Percentiles rank a stretch among this genome's conserved stretches.
These are phyloP conservation scores for Phaeotremella fagi DNA, from an alignment of 768 basidiomycete species.

Conservation along the genomic window DNA sequence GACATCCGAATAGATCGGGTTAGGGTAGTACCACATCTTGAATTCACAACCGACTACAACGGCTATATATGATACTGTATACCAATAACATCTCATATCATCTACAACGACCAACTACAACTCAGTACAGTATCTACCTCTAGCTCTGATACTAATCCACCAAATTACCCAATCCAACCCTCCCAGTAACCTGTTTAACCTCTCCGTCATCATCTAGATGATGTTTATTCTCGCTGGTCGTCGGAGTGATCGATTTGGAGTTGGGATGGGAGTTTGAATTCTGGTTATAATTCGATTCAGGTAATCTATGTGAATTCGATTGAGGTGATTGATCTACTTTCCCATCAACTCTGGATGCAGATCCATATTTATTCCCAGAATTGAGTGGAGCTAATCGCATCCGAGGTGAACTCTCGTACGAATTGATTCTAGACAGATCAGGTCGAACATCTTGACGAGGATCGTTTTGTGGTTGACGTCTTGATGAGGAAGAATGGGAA, in stretches of 20 bases:
- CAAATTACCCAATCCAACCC: constrained; percentile 30
- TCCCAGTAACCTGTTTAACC: constrained; percentile 4
- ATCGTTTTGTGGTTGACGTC: not conserved
- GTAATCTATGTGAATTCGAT: no score
- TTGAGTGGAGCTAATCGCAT: not conserved
- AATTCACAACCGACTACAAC: no score
- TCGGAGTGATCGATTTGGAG: not conserved
- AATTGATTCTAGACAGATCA: no score
- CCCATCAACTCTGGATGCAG: no score
- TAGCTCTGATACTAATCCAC: constrained; percentile 11
- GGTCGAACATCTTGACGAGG: not conserved
- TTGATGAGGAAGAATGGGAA: not conserved
- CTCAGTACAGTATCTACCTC: no score
- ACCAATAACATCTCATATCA: no score
- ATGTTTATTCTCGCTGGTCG: not conserved
- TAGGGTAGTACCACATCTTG: no score
- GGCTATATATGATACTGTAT: no score
- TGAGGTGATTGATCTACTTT: no score
- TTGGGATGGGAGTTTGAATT: not conserved
- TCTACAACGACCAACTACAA: not conserved
- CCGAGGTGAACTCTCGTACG: not conserved
- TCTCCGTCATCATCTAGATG: not conserved
- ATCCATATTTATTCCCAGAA: no score
- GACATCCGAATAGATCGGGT: no score
- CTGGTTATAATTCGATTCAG: not conserved